phyloP scores from a whole-genome alignment of 805 yeast species.

The Yarrowia deformans region DNA sequence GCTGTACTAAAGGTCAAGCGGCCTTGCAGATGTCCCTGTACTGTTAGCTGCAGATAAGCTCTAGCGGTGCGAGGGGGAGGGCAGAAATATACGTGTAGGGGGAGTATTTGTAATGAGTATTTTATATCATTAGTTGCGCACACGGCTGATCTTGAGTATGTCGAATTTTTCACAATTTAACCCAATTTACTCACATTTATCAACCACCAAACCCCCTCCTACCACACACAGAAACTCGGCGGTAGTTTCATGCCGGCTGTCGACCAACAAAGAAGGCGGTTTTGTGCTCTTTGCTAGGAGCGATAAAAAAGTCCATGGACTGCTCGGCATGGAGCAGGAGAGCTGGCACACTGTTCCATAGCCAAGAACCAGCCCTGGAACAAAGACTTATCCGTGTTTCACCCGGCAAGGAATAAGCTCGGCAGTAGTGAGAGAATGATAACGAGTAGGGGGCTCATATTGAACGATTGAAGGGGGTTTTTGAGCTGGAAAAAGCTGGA shows the following conservation, averaged over 20 bases:
- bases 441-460: background rate
- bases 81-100: too few species aligned
- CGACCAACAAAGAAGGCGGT: slow-evolving; percentile 2
- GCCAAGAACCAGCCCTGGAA: slow-evolving; percentile 2
- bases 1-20: background rate
- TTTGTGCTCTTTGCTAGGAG: background rate
- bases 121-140: too few species aligned
- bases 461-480: background rate
- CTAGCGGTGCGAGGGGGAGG: too few species aligned
- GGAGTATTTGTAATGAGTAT: too few species aligned
- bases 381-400: slow-evolving; percentile 3
- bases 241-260: slow-evolving; percentile 7
- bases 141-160: too few species aligned
- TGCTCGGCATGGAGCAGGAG: background rate
- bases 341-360: background rate
- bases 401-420: background rate
- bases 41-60: slow-evolving; percentile 29
- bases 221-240: background rate
- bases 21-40: slow-evolving; percentile 24
- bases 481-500: background rate
- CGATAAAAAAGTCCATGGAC: background rate
- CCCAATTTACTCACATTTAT: background rate
- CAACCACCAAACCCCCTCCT: background rate
- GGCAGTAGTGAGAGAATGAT: background rate
- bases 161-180: background rate